Evolutionary conservation across 2,329 filamentous ascomycete species (phyloP), one percentile per base, ranked within the genome.

Genomic region (Ophiostoma tasmaniense): DNA sequence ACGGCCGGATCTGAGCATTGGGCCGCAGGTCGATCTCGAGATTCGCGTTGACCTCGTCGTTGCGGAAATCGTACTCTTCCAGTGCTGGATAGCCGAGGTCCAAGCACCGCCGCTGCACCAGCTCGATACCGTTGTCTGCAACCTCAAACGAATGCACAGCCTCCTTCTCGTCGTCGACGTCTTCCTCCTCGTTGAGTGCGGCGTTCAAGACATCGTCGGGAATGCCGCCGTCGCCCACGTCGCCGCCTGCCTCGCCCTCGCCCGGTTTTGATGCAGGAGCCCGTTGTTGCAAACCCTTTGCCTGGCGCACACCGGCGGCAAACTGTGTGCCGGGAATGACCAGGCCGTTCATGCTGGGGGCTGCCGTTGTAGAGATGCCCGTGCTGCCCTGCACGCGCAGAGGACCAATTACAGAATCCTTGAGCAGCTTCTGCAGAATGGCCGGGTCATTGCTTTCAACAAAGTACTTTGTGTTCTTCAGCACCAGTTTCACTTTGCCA

Each of bases 31-130:
- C 94, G 74, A 99, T 99, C 69, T 98, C 93, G 45, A 99, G 82
- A 66, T 92, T 97, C 0, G 94, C 87, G 75, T 98, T 99, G 73
- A 88, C 85, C 71, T 91, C 87, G 77, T 99, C 95, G 74, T 95
- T 93, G 70, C 93, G 86, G 78, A 98, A 99, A 77, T 99, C 95
- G 78, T 99, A 99, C 79, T 99, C 95, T 77, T 98, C 93, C 10
- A 97, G 86, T 10, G 97, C 89, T 2, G 95, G 95, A 71, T 92
- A 90, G 33, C 90, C 90, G 66, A 99, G 87, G 64, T 91, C 90
- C 67, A 96, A 85, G 76, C 95, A 98, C 70, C 92, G 90, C 78
- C 95, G 93, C 75, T 96, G 92, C 1, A 98, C 93, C 2, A 85
- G 85, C 79, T 97, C 93, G 59, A 97, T 93, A 62, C 89, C 88